phyloP scores from a whole-genome alignment of 2,329 filamentous ascomycete species.

The Pseudogymnoascus sp. region DNA sequence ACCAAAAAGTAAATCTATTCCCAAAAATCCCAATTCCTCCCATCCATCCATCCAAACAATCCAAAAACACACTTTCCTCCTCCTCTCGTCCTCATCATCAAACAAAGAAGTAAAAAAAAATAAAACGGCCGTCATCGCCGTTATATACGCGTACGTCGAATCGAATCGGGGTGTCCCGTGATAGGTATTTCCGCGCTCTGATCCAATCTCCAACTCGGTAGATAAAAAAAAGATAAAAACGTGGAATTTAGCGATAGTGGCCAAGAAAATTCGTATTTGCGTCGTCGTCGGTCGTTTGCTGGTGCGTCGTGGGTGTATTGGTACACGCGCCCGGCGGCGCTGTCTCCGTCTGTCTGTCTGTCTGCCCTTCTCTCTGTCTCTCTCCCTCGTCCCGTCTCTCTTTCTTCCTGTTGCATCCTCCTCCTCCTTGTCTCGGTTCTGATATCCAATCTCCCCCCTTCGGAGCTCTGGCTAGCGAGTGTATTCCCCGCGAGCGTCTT shows the following conservation, averaged over 20 bases:
- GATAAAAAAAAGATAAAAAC: neutral
- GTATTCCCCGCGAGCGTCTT: neutral
- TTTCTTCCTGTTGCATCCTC: neutral
- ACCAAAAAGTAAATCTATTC: neutral
- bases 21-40: neutral
- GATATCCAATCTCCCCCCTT: neutral
- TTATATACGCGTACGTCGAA: neutral
- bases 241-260: neutral
- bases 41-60: neutral
- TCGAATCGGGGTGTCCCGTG: neutral
- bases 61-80: neutral
- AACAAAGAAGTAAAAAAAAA: neutral
- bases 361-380: neutral
- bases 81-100: neutral
- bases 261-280: neutral
- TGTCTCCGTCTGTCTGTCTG: neutral
- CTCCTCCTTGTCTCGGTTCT: neutral
- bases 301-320: neutral
- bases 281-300: neutral
- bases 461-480: neutral
- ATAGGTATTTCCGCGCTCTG: too few relatives aligned
- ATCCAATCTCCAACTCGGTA: neutral
- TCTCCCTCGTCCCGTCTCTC: neutral
- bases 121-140: neutral
- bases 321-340: neutral